Evolutionary conservation across 2,329 filamentous ascomycete genomes (phyloP).

Genomic region (Cordyceps militaris): DNA sequence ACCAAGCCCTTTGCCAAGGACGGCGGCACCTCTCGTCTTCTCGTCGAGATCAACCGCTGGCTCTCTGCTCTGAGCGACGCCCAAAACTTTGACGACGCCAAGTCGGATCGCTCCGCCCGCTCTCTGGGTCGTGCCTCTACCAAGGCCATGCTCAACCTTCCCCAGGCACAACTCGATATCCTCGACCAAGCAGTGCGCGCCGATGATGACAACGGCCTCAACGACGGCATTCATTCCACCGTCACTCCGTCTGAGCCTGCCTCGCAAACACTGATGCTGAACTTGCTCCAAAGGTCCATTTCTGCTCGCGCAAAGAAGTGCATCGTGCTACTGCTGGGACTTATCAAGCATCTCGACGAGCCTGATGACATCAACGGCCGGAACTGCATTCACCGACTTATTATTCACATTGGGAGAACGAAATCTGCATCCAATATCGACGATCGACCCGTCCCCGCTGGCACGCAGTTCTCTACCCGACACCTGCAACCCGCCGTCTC

Average conservation of each 20-base stretch:
- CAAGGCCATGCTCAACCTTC: conserved; percentile 66
- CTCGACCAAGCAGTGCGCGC: conserved; percentile 65
- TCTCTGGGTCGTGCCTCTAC: conserved; percentile 73
- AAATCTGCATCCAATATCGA: conserved; percentile 43
- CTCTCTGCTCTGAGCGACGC: conserved; percentile 73
- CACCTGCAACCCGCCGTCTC: conserved; percentile 76
- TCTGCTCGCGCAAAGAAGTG: conserved; percentile 61
- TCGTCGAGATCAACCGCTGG: conserved; percentile 78
- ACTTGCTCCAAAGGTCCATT: conserved; percentile 71
- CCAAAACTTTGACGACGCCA: conserved; percentile 67
- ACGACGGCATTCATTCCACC: conserved; percentile 50
- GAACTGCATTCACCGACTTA: conserved; percentile 86
- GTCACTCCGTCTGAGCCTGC: conserved; percentile 33
- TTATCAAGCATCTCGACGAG: conserved; percentile 69
- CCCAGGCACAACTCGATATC: conserved; percentile 59
- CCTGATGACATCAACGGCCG: conserved; percentile 88
- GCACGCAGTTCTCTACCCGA: conserved; percentile 53
- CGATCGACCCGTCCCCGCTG: conserved; percentile 41
- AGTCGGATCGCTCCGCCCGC: conserved; percentile 64
- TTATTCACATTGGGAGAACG: conserved; percentile 86
- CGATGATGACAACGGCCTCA: conserved; percentile 55
- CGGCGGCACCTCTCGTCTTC: conserved; percentile 39
- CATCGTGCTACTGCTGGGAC: conserved; percentile 62
- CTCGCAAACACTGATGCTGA: conserved; percentile 64
- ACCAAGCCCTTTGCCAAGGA: conserved; percentile 81